Percentiles rank a stretch among this genome's conserved stretches.
phyloP scores from a whole-genome alignment of 257 asterid species.

The Solanum dulcamara region DNA sequence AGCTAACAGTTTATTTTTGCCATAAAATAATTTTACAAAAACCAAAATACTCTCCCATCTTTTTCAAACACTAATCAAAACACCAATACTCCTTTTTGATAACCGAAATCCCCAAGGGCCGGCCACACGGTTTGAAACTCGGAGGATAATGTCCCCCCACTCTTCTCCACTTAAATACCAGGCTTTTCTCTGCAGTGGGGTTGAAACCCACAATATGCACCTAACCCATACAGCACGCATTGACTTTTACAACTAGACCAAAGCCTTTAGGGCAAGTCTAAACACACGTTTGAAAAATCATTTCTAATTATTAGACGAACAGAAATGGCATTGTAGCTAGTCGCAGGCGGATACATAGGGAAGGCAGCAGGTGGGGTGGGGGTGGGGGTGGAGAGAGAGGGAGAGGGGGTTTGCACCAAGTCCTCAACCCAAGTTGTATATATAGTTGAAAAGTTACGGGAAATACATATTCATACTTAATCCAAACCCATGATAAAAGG shows the following conservation, averaged over 20 bases:
- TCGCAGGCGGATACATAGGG: neutral
- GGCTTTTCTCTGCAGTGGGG: neutral
- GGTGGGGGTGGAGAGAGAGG: too few species aligned
- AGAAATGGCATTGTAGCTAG: too few species aligned
- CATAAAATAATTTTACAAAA: neutral
- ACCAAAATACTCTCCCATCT: neutral
- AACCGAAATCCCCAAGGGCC: neutral
- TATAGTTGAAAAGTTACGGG: neutral
- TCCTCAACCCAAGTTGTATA: too few species aligned
- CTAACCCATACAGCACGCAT: neutral
- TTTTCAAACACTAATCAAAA: neutral
- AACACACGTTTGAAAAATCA: neutral
- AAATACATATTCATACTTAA: neutral
- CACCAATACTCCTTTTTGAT: neutral
- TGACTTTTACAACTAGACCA: neutral
- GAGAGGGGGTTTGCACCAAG: too few species aligned
- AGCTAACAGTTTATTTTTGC: neutral
- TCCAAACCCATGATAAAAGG: neutral
- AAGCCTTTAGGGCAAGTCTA: neutral
- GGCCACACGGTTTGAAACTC: neutral
- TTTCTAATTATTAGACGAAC: too few species aligned
- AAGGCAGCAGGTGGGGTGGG: neutral
- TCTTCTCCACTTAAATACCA: neutral
- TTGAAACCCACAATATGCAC: neutral
- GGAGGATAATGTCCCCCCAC: neutral